Percentiles rank a stretch among this genome's conserved stretches.
phyloP scores from a whole-genome alignment of 2,329 filamentous ascomycete species.

The Cercospora sojina region DNA sequence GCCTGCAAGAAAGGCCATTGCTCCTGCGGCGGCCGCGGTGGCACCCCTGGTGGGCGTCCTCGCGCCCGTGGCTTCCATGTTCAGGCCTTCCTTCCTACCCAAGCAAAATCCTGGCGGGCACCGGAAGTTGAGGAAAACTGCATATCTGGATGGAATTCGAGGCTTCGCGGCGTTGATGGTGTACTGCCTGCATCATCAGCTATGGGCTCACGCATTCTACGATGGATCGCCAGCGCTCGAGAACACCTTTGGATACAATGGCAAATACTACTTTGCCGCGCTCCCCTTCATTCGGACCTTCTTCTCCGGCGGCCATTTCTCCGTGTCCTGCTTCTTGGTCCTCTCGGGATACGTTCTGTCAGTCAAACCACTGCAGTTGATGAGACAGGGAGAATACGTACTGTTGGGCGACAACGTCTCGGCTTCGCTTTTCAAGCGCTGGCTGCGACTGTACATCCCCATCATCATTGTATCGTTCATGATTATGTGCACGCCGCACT shows the following conservation, averaged over 20 bases:
- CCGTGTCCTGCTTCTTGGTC: constrained; percentile 55
- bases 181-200: constrained; percentile 61
- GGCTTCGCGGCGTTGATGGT: constrained; percentile 67
- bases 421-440: constrained; percentile 53
- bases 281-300: constrained; percentile 61
- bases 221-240: constrained; percentile 24
- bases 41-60: constrained; percentile 19
- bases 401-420: constrained; percentile 45
- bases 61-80: constrained; percentile 20
- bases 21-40: constrained; percentile 18
- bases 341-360: constrained; percentile 56
- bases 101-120: constrained; percentile 17
- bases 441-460: constrained; percentile 52
- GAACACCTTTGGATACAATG: constrained; percentile 44
- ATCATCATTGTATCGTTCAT: constrained; percentile 57
- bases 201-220: constrained; percentile 52
- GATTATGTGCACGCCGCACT: constrained; percentile 55
- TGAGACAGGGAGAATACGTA: constrained; percentile 31
- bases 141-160: constrained; percentile 65
- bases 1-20: constrained; percentile 15
- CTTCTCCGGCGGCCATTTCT: constrained; percentile 62
- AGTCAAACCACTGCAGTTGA: constrained; percentile 45
- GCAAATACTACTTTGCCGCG: constrained; percentile 50
- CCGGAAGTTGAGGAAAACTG: constrained; percentile 48
- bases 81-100: constrained; percentile 24